Conservation (phyloP, 106 monocot species). For the Amphibolis antarctica region DNA sequence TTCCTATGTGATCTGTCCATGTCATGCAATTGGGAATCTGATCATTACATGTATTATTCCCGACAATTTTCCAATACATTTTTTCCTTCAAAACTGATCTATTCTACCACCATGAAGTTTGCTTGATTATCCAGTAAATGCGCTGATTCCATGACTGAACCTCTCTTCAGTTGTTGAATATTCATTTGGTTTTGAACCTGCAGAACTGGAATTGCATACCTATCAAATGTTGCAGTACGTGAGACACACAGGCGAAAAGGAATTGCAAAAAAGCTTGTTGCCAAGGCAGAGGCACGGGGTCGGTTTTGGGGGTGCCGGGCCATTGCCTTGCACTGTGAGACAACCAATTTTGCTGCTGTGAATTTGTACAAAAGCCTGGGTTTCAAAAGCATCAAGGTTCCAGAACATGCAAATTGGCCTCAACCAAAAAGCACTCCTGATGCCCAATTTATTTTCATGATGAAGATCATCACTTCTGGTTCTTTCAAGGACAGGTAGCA, state of each 20-base stretch:
- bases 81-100: too few relatives aligned
- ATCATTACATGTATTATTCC: too few relatives aligned
- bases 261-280: slow-evolving; percentile 51
- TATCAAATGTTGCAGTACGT: slow-evolving; percentile 88
- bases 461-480: slow-evolving; percentile 29
- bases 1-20: too few relatives aligned
- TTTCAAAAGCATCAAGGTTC: slow-evolving; percentile 48
- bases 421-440: slow-evolving; percentile 39
- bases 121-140: too few relatives aligned
- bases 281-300: slow-evolving; percentile 48
- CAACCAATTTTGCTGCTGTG: slow-evolving; percentile 40
- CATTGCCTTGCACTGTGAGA: slow-evolving; percentile 76
- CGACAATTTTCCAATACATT: too few relatives aligned
- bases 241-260: slow-evolving; percentile 53
- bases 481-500: too few relatives aligned
- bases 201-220: slow-evolving; percentile 85
- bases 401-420: slow-evolving; percentile 69
- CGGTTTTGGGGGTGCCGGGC: slow-evolving; percentile 79
- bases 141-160: too few relatives aligned
- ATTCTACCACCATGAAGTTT: too few relatives aligned
- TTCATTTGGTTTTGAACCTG: too few relatives aligned
- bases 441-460: slow-evolving; percentile 63
- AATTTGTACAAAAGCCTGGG: slow-evolving; percentile 57
- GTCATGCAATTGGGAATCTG: too few relatives aligned
- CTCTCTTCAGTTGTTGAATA: too few relatives aligned